Evolutionary conservation across 306 rosid genomes (phyloP).

Genomic region (Boehmeria nivea): DNA sequence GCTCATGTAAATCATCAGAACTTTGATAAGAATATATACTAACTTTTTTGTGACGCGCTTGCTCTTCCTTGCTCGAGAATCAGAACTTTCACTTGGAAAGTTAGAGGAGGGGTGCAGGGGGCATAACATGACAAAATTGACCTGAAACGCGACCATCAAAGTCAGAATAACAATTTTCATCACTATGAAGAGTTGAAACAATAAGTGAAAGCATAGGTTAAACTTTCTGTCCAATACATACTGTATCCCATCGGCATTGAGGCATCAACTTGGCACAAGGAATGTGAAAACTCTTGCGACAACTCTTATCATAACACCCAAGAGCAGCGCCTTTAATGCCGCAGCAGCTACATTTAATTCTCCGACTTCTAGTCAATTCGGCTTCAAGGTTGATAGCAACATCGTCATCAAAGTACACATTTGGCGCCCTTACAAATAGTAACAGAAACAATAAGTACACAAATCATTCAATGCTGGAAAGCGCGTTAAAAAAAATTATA

Average conservation of each 20-base stretch:
- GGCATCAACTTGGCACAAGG: constrained; percentile 79
- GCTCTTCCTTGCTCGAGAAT: constrained; percentile 38
- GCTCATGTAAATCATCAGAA: not conserved
- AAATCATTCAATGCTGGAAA: not conserved
- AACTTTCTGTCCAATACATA: constrained; percentile 25
- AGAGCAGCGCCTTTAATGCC: constrained; percentile 85
- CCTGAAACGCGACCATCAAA: constrained; percentile 38
- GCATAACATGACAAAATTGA: constrained; percentile 82
- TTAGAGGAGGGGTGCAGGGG: constrained; percentile 63
- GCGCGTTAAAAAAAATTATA: not conserved
- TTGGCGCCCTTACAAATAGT: constrained; percentile 70
- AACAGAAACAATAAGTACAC: not conserved
- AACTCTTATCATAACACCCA: constrained; percentile 76
- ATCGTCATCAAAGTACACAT: constrained; percentile 74
- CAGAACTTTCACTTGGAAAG: constrained; percentile 57
- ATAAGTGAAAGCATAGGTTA: not conserved
- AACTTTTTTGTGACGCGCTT: constrained; percentile 32
- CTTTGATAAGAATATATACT: not conserved
- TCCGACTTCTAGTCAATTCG: constrained; percentile 76
- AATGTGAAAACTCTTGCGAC: constrained; percentile 91
- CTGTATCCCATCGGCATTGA: constrained; percentile 87
- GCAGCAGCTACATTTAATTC: constrained; percentile 80
- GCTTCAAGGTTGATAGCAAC: constrained; percentile 78
- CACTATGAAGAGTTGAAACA: not conserved
- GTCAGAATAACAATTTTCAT: not conserved